Evolutionary conservation across 129 eudicot species (phyloP).

Genomic region (Scalesia atractyloides): DNA sequence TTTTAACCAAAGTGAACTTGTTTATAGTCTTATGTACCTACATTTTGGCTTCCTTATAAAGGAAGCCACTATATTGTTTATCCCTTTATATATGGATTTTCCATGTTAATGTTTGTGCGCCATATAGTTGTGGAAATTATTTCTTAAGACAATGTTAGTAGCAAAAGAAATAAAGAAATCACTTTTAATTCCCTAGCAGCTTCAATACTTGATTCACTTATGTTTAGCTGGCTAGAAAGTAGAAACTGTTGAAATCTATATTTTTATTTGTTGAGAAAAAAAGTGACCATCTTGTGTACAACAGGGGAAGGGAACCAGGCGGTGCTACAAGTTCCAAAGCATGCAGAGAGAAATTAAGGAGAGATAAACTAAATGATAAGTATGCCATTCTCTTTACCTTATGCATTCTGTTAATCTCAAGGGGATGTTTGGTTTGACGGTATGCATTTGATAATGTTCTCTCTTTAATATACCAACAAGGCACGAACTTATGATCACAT

Average conservation of each 20-base stretch:
- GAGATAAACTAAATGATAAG: constrained; percentile 87
- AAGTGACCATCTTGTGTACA: constrained; percentile 12
- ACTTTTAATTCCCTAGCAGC: background rate
- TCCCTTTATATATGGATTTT: background rate
- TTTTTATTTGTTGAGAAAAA: background rate
- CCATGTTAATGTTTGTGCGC: background rate
- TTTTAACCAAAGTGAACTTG: background rate
- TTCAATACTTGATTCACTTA: background rate
- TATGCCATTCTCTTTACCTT: constrained; percentile 16
- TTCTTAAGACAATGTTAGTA: background rate
- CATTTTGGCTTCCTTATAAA: background rate
- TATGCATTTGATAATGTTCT: background rate
- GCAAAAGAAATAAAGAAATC: background rate
- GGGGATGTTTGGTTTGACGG: background rate
- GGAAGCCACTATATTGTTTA: background rate
- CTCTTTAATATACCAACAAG: no score
- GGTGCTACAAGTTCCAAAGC: constrained; percentile 75
- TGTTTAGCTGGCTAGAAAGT: background rate
- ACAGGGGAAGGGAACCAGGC: constrained; percentile 66
- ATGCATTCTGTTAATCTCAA: background rate
- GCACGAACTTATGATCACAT: no score
- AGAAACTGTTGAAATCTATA: background rate
- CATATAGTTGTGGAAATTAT: background rate
- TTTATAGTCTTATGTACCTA: constrained; percentile 7
- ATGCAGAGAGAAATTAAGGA: constrained; percentile 80